These are phyloP conservation scores for Schizothecium vesticola DNA, from an alignment of 495 filamentous ascomycete genomes.

Conservation along the genomic window DNA sequence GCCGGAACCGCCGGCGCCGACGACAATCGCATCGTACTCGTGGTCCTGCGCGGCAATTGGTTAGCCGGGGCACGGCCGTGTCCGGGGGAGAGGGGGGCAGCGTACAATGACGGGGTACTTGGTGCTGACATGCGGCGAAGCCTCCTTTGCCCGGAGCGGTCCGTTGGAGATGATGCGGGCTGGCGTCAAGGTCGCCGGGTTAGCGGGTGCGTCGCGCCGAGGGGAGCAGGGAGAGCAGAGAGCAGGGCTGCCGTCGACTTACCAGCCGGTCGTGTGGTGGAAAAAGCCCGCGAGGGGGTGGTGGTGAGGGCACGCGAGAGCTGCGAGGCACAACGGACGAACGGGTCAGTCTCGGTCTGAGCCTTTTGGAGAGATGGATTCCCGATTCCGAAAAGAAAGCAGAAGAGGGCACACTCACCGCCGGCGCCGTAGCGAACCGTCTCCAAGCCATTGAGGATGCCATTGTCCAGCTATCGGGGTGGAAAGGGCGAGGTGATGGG, in stretches of 20 bases:
- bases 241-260: constrained; percentile 27
- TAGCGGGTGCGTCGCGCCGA: background rate
- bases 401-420: constrained; percentile 28
- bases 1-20: constrained; percentile 90
- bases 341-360: constrained; percentile 14
- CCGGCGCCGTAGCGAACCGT: constrained; percentile 39
- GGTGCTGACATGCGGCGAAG: constrained; percentile 70
- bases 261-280: constrained; percentile 77
- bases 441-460: constrained; percentile 50
- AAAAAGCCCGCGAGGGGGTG: constrained; percentile 67
- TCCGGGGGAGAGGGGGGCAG: constrained; percentile 15
- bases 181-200: constrained; percentile 16
- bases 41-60: constrained; percentile 44
- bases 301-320: constrained; percentile 41
- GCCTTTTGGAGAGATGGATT: background rate
- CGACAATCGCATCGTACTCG: constrained; percentile 76
- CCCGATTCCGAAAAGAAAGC: background rate
- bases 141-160: constrained; percentile 86
- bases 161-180: constrained; percentile 74
- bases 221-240: background rate
- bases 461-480: constrained; percentile 36
- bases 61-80: background rate
- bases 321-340: constrained; percentile 25
- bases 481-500: constrained; percentile 21
- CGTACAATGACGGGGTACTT: constrained; percentile 92